Evolutionary conservation across 352 stramenopile genomes (phyloP), one percentile per base, ranked within the genome.

Genomic region (Phytopythium sindhum): DNA sequence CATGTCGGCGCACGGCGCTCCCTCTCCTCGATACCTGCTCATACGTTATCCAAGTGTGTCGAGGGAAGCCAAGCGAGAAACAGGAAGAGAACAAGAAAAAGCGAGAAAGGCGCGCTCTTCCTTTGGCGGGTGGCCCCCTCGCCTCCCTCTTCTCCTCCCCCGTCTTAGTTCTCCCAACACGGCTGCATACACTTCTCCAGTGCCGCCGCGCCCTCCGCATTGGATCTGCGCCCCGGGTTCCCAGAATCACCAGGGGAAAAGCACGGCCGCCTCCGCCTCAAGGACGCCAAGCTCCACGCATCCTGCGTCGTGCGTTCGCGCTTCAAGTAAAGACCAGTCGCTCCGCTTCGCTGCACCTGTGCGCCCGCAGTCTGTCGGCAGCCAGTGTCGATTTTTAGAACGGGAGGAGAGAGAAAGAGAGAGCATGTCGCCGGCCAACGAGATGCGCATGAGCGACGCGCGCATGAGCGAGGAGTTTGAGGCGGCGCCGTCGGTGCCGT

Each of bases 401-500:
- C 35, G 31, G 31, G 7, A 28, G 23, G 23, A 45, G 39, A 48
- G 31, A 24, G 45, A 35, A n/a, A 35, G 17, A 31, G 53, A 47
- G 33, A 44, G 14, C 33, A 60, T 60, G 39, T 60, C 54, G 35
- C 33, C 54, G 6, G 35, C 33, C 9, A 33, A 29, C 37, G 54
- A 60, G 54, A 28, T 29, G 53, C 29, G 53, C 19, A 19, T 47
- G 29, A 44, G 53, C 53, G 33, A 47, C 53, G 19, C 10, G 4
- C 45, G 45, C 45, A 52, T 52, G 45, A 52, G 45, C 45, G 45
- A 52, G 19, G 33, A 50, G 60, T 62, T 54, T 21, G 52, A 41
- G 39, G 41, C 64, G 23, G 45, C 63, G 28, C 72, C 69, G 51
- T 60, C 50, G 42, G 60, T 60, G 42, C 44, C 29, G 24, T 31